Evolutionary conservation across 805 yeast species (phyloP).

Genomic region (Yamadazyma phyllophila): DNA sequence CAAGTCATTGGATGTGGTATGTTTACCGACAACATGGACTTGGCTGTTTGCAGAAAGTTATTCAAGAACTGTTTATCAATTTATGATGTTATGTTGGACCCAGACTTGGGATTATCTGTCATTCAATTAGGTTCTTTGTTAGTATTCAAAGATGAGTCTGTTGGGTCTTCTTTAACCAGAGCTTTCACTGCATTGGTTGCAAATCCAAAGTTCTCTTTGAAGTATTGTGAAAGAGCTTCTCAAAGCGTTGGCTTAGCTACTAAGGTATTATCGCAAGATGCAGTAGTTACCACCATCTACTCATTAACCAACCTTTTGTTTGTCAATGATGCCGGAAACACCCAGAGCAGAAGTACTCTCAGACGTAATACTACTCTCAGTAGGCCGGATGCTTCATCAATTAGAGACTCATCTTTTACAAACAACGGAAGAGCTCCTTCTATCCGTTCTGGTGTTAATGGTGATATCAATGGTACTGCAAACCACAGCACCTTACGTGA

Average conservation of each 20-base stretch:
- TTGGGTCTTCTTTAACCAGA: conserved; percentile 40
- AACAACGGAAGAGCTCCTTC: conserved; percentile 6
- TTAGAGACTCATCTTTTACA: conserved; percentile 12
- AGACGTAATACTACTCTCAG: conserved; percentile 31
- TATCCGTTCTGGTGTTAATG: not conserved
- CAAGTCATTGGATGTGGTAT: conserved; percentile 63
- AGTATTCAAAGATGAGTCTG: conserved; percentile 38
- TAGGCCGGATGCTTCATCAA: conserved; percentile 17
- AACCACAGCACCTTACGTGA: conserved; percentile 4
- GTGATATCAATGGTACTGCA: conserved; percentile 4
- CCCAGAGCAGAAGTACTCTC: conserved; percentile 19
- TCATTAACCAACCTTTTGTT: conserved; percentile 74
- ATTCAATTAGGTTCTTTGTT: conserved; percentile 58
- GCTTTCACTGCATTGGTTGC: conserved; percentile 55
- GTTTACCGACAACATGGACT: conserved; percentile 43
- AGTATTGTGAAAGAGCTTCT: conserved; percentile 53
- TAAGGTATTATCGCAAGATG: conserved; percentile 71
- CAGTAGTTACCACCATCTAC: conserved; percentile 79
- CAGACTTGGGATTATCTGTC: conserved; percentile 48
- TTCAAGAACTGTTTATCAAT: conserved; percentile 53
- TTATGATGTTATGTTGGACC: conserved; percentile 53
- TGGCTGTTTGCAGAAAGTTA: conserved; percentile 42
- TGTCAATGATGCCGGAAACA: conserved; percentile 43
- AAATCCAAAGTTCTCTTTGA: conserved; percentile 47
- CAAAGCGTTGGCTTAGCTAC: conserved; percentile 63